These are phyloP conservation scores for Tuber borchii DNA, from an alignment of 495 filamentous ascomycete genomes.

Conservation along the genomic window DNA sequence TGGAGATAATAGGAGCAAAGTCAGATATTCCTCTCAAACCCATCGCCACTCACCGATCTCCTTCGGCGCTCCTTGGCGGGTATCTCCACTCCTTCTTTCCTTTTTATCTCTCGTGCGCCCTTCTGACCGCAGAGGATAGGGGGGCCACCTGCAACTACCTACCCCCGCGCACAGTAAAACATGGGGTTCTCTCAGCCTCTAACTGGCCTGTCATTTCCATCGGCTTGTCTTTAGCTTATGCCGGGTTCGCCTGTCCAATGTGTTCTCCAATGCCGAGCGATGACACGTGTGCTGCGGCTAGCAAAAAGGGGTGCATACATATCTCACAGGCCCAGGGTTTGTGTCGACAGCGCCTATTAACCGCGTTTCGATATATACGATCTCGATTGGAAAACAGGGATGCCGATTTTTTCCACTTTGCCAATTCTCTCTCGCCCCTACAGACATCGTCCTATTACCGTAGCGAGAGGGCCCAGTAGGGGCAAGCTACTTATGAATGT, in stretches of 20 bases:
- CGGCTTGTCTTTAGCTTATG: not conserved
- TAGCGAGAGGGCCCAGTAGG: not conserved
- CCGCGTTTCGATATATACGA: not conserved
- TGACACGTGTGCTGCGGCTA: not conserved
- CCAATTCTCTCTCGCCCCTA: not conserved
- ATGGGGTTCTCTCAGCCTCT: not conserved
- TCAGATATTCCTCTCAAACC: not conserved
- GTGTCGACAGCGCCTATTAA: not conserved
- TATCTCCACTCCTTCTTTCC: not conserved
- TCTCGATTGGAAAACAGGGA: conserved; percentile 3
- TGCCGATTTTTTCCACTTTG: not conserved
- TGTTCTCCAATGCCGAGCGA: not conserved
- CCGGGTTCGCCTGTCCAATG: not conserved
- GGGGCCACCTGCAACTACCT: not conserved
- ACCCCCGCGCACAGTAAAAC: not conserved
- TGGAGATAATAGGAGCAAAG: not conserved
- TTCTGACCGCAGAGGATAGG: not conserved
- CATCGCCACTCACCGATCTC: not conserved
- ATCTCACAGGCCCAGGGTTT: not conserved
- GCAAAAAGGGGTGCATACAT: not conserved
- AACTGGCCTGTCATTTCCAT: not conserved
- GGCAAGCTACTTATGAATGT: not conserved
- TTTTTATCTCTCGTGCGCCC: not conserved
- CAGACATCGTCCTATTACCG: not conserved
- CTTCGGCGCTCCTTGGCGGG: not conserved